Evolutionary conservation across 495 filamentous ascomycete species (phyloP), one percentile per base, ranked within the genome.

Genomic region (Penicillium bialowiezense): DNA sequence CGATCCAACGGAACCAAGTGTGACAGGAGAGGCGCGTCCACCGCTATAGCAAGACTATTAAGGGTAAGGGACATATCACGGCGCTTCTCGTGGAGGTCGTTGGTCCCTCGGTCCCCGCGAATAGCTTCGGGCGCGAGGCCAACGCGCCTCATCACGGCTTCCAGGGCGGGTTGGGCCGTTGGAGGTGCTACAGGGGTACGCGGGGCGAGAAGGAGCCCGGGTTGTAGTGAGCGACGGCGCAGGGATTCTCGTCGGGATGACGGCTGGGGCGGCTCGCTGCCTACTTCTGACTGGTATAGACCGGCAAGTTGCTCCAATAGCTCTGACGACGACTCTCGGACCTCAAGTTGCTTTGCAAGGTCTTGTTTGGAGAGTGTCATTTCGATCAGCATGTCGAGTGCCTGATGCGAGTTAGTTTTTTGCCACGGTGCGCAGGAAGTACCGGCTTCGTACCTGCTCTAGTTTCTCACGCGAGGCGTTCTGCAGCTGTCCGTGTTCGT

Each of bases 251-350:
- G 55, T 24, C 64, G 64, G 17, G 63, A 56, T 14, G 55, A 48
- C 20, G 64, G 37, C 19, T 63, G 58, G 6, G 59, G 39, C 3
- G 55, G 48, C 2, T 49, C 60, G 26, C 50, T 61, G 20, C 55
- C 55, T 13, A 59, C 47, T 59, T 73, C 70, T 2, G 58, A 39
- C 38, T 63, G 66, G 49, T 72, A 73, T 12, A 68, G 49, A 7
- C 49, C 41, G 15, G 60, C 41, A n/a, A 76, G 48, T 38, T 60
- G 48, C 26, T 71, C 65, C 6, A 75, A 47, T 17, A 67, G 54
- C 37, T 67, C 68, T 43, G 64, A 66, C 24, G 59, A 64, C 17
- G 71, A 73, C 29, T 71, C 66, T n/a, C 62, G 62, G 19, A 63
- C 58, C 29, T 51, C 53, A 12, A 76, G 51, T 13, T 51, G 46